Percentiles rank a stretch among this genome's conserved stretches.
Conservation (phyloP, 768 basidiomycete species). For the Cyclocybe cylindracea region DNA sequence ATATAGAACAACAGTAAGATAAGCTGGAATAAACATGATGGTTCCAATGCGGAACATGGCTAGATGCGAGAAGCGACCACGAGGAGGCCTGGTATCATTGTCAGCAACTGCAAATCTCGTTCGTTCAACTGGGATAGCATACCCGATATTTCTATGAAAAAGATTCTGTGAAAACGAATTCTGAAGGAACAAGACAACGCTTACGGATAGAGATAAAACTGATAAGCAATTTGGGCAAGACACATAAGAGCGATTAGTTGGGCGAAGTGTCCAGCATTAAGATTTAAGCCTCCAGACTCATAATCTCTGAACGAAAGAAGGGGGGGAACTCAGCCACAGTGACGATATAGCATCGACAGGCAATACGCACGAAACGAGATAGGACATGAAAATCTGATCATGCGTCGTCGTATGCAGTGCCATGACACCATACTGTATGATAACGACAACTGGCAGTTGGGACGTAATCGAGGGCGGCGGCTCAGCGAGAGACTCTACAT, state of each 20-base stretch:
- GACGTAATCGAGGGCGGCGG: constrained; percentile 68
- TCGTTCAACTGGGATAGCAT: neutral
- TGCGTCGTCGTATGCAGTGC: constrained; percentile 89
- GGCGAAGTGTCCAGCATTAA: constrained; percentile 91
- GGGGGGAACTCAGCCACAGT: neutral
- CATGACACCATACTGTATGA: constrained; percentile 87
- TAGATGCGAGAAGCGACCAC: constrained; percentile 80
- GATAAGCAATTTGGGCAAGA: constrained; percentile 89
- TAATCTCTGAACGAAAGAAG: constrained; percentile 57
- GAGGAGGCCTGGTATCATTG: constrained; percentile 56
- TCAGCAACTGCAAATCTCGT: too few species aligned
- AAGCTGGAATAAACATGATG: constrained; percentile 85
- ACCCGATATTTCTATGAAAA: constrained; percentile 63
- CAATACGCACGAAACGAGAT: constrained; percentile 77
- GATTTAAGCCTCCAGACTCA: constrained; percentile 83
- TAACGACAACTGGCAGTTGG: constrained; percentile 81
- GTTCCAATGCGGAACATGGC: constrained; percentile 92
- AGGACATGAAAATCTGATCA: constrained; percentile 89
- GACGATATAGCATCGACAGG: neutral
- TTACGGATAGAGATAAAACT: constrained; percentile 89
- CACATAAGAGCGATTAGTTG: constrained; percentile 93
- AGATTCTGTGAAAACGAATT: neutral
- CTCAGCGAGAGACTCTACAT: constrained; percentile 44
- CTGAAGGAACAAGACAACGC: constrained; percentile 26
- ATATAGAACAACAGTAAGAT: constrained; percentile 76